These are phyloP conservation scores for Brassica balearica DNA, from an alignment of 441 rosid species.

Conservation along the genomic window DNA sequence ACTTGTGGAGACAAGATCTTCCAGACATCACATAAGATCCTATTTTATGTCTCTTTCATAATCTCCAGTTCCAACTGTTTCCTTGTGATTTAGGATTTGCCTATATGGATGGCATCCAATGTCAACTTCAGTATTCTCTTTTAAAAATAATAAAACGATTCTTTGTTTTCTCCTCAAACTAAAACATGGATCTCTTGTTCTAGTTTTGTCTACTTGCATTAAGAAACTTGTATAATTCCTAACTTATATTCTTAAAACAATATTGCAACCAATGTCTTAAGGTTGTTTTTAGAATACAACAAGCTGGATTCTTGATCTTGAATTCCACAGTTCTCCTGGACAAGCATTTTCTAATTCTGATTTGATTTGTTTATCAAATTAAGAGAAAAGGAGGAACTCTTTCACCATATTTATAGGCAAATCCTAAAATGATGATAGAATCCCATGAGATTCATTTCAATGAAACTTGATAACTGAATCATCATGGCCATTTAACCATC, in stretches of 20 bases:
- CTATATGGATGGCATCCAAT: constrained; percentile 34
- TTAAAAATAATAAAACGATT: background rate
- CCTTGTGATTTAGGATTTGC: constrained; percentile 29
- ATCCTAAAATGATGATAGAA: too few species aligned
- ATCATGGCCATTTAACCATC: background rate
- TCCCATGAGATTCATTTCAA: background rate
- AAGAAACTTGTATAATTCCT: background rate
- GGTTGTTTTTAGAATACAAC: background rate
- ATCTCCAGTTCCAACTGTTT: constrained; percentile 8
- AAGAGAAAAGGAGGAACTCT: background rate
- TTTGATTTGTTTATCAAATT: background rate
- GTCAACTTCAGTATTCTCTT: constrained; percentile 29
- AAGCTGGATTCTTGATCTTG: background rate
- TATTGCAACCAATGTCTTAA: background rate
- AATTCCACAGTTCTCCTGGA: constrained; percentile 2
- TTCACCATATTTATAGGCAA: background rate
- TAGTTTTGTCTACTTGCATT: background rate
- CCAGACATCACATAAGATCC: constrained; percentile 36
- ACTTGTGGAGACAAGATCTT: constrained; percentile 34
- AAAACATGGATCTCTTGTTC: constrained; percentile 22
- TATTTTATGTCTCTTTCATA: constrained; percentile 22
- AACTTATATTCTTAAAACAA: background rate
- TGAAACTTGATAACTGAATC: constrained; percentile 3
- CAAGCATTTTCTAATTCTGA: background rate
- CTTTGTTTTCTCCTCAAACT: constrained; percentile 3